These are phyloP conservation scores for Exsudoporus frostii DNA, from an alignment of 768 basidiomycete genomes.

Conservation along the genomic window DNA sequence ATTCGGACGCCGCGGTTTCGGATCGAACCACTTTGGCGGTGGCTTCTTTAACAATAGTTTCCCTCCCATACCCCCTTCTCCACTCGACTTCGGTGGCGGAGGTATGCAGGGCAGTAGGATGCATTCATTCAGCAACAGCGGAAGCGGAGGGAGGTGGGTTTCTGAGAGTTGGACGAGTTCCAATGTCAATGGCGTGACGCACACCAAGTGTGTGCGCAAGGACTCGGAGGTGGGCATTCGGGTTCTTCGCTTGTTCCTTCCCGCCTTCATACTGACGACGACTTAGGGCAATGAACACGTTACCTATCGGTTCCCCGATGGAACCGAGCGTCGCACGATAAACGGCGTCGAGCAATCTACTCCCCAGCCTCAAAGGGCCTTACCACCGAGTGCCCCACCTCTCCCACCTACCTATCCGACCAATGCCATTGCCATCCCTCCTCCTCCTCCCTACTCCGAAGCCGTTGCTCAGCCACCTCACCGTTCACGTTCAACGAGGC, in stretches of 20 bases:
- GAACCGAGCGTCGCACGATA: slow-evolving; percentile 59
- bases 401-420: background rate
- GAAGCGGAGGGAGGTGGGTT: slow-evolving; percentile 36
- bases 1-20: slow-evolving; percentile 16
- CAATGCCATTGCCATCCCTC: background rate
- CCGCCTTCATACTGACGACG: slow-evolving; percentile 3
- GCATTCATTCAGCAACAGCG: slow-evolving; percentile 10
- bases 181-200: slow-evolving; percentile 66
- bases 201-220: slow-evolving; percentile 49
- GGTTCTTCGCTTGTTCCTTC: background rate
- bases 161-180: slow-evolving; percentile 56
- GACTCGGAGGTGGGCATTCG: slow-evolving; percentile 55
- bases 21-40: slow-evolving; percentile 10
- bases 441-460: slow-evolving; percentile 25
- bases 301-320: slow-evolving; percentile 62
- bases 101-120: slow-evolving; percentile 10
- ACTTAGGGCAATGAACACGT: slow-evolving; percentile 73
- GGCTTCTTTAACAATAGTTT: slow-evolving; percentile 12
- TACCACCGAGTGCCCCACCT: slow-evolving; percentile 6
- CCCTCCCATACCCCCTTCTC: slow-evolving; percentile 6
- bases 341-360: slow-evolving; percentile 56
- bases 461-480: slow-evolving; percentile 5
- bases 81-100: slow-evolving; percentile 12
- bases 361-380: slow-evolving; percentile 9
- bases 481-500: slow-evolving; percentile 20